These are phyloP conservation scores for Apiospora pterosperma DNA, from an alignment of 2,329 filamentous ascomycete species.

Conservation along the genomic window DNA sequence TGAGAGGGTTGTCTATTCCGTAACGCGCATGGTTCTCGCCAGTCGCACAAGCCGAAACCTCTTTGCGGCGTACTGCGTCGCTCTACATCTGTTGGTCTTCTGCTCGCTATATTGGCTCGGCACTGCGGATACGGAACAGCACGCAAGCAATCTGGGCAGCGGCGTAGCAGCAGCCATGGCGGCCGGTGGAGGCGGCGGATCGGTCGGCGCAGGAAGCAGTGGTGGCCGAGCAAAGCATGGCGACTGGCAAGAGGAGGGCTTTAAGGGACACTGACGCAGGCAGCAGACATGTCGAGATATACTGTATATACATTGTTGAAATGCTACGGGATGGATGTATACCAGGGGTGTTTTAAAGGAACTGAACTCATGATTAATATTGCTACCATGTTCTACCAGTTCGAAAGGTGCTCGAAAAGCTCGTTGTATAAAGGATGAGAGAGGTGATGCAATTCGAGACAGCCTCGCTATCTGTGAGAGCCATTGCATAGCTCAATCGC, in stretches of 20 bases:
- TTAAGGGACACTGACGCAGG: constrained; percentile 24
- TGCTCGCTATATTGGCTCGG: constrained; percentile 83
- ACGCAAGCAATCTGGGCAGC: constrained; percentile 55
- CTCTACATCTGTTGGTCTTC: constrained; percentile 84
- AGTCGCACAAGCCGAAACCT: constrained; percentile 88
- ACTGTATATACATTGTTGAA: neutral
- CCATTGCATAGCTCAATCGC: neutral
- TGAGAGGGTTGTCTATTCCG: constrained; percentile 84
- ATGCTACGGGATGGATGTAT: neutral
- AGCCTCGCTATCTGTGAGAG: neutral
- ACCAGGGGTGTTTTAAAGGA: neutral
- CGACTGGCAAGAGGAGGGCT: constrained; percentile 64
- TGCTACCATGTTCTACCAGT: neutral
- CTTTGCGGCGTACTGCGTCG: constrained; percentile 89
- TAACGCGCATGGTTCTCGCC: constrained; percentile 86
- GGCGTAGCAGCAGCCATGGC: constrained; percentile 42
- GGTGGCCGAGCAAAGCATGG: constrained; percentile 36
- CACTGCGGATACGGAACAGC: constrained; percentile 60
- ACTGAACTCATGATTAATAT: neutral
- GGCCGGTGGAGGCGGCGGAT: constrained; percentile 32
- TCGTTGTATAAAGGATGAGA: neutral
- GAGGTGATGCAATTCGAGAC: neutral
- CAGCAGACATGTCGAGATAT: neutral
- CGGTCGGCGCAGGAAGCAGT: constrained; percentile 28
- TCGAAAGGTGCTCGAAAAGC: neutral